phyloP scores from a whole-genome alignment of 2,329 filamentous ascomycete genomes.

The Diaporthe ampelina region DNA sequence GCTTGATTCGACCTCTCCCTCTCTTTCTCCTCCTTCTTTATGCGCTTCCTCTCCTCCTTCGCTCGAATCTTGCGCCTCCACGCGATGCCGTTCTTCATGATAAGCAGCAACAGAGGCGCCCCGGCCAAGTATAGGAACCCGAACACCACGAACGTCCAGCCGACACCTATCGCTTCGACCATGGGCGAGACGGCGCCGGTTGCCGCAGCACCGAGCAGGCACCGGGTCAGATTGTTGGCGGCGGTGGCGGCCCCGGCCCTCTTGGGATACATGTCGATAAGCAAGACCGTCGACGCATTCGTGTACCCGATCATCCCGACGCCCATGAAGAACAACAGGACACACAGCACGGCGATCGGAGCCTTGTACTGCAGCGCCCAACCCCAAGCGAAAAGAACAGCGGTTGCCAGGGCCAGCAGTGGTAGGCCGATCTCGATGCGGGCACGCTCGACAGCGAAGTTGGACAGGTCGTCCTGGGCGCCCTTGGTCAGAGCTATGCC shows the following conservation, averaged over 20 bases:
- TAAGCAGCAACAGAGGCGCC: slow-evolving; percentile 55
- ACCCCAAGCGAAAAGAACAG: slow-evolving; percentile 64
- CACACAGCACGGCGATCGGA: slow-evolving; percentile 60
- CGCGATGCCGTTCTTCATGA: slow-evolving; percentile 58
- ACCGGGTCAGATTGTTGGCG: slow-evolving; percentile 69
- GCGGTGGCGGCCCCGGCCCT: slow-evolving; percentile 68
- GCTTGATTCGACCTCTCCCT: background rate
- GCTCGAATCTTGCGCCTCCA: slow-evolving; percentile 57
- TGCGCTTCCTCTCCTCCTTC: slow-evolving; percentile 47
- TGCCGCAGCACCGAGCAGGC: slow-evolving; percentile 66
- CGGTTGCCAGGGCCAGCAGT: slow-evolving; percentile 63
- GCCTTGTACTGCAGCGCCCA: slow-evolving; percentile 62
- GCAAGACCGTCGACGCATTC: slow-evolving; percentile 65
- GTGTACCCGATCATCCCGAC: slow-evolving; percentile 67
- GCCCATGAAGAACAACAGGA: slow-evolving; percentile 62
- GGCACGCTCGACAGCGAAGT: slow-evolving; percentile 66
- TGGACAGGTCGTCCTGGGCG: slow-evolving; percentile 62
- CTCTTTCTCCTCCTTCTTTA: slow-evolving; percentile 8
- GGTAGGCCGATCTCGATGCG: slow-evolving; percentile 65
- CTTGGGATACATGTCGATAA: slow-evolving; percentile 69
- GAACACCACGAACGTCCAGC: slow-evolving; percentile 66
- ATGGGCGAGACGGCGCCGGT: slow-evolving; percentile 67
- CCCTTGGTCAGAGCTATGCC: slow-evolving; percentile 67
- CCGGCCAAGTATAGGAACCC: slow-evolving; percentile 58
- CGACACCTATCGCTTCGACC: slow-evolving; percentile 63